These are phyloP conservation scores for Hemisphaericaspora lyxosophila DNA, from an alignment of 1,139 yeast species.

Conservation along the genomic window DNA sequence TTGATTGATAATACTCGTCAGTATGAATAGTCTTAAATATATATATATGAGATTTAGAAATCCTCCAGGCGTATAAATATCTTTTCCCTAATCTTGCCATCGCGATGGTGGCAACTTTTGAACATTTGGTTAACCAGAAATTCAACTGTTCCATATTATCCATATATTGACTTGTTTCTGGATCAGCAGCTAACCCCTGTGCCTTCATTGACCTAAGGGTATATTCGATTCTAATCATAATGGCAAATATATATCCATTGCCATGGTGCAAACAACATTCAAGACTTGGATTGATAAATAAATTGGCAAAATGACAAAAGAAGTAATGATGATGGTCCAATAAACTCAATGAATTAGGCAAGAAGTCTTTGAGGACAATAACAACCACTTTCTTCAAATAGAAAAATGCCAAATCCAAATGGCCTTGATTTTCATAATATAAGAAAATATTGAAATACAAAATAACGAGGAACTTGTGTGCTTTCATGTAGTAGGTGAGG, in stretches of 20 bases:
- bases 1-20: slow-evolving; percentile 20
- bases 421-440: slow-evolving; percentile 25
- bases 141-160: slow-evolving; percentile 19
- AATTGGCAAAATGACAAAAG: slow-evolving; percentile 34
- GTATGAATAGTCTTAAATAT: slow-evolving; percentile 23
- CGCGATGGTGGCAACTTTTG: slow-evolving; percentile 21
- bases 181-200: slow-evolving; percentile 14
- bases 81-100: slow-evolving; percentile 30
- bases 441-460: slow-evolving; percentile 26
- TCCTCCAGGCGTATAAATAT: slow-evolving; percentile 45
- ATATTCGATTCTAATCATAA: slow-evolving; percentile 18
- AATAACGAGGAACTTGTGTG: slow-evolving; percentile 25
- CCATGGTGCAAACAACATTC: slow-evolving; percentile 29
- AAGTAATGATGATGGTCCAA: slow-evolving; percentile 25
- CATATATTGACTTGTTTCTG: slow-evolving; percentile 16
- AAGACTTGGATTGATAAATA: slow-evolving; percentile 33
- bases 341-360: slow-evolving; percentile 27
- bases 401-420: slow-evolving; percentile 22
- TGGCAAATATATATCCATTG: slow-evolving; percentile 26
- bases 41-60: slow-evolving; percentile 32
- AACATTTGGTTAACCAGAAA: slow-evolving; percentile 18
- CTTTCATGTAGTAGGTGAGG: slow-evolving; percentile 26
- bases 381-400: slow-evolving; percentile 30
- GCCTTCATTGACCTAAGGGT: slow-evolving; percentile 22
- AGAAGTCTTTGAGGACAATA: slow-evolving; percentile 22